A percentile compares a stretch with the other conserved stretches of the same genome.
These are phyloP conservation scores for Tetrapisispora taiwanensis DNA, from an alignment of 805 yeast genomes.

Conservation along the genomic window DNA sequence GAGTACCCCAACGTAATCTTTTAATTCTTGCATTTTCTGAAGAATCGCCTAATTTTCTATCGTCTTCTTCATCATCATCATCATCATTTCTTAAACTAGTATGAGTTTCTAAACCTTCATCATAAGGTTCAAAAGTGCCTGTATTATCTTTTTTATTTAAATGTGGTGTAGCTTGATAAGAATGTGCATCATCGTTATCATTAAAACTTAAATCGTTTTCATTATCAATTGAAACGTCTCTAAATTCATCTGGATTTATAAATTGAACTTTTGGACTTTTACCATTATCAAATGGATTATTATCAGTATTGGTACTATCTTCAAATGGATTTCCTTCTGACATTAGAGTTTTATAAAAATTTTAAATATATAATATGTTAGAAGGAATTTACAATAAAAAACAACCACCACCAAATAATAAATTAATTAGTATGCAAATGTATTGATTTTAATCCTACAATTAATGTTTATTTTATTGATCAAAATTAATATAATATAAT, in stretches of 20 bases:
- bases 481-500: too few species aligned
- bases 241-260: constrained; percentile 8
- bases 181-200: constrained; percentile 11
- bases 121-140: constrained; percentile 17
- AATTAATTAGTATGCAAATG: too few species aligned
- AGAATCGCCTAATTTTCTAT: background rate
- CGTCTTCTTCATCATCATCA: constrained; percentile 8
- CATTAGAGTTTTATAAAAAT: too few species aligned
- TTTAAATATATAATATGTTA: too few species aligned
- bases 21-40: constrained; percentile 35
- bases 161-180: constrained; percentile 20
- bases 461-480: too few species aligned
- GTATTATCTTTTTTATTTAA: constrained; percentile 8
- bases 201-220: constrained; percentile 1
- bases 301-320: constrained; percentile 5
- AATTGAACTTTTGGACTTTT: constrained; percentile 3
- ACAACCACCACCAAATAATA: too few species aligned
- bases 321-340: constrained; percentile 8
- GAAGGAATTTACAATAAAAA: background rate
- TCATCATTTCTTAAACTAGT: constrained; percentile 8
- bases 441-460: too few species aligned
- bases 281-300: constrained; percentile 7
- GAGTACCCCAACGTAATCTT: constrained; percentile 85
- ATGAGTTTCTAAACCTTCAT: constrained; percentile 13
- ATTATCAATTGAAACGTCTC: constrained; percentile 8